These are phyloP conservation scores for Salix viminalis DNA, from an alignment of 345 rosid genomes.

Conservation along the genomic window DNA sequence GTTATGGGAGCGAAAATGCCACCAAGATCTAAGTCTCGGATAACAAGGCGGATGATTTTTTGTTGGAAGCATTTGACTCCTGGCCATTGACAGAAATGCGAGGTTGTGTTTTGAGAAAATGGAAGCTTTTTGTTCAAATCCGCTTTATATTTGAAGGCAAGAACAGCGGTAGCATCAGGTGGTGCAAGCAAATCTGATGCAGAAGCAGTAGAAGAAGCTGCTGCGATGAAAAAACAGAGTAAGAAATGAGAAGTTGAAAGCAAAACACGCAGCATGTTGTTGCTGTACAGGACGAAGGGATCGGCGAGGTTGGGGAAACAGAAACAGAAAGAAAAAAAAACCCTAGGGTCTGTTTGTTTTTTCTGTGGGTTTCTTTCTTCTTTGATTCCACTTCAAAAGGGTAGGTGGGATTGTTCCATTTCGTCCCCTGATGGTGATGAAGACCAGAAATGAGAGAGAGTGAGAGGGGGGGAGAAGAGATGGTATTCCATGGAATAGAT, in stretches of 20 bases:
- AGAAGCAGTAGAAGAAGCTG: background rate
- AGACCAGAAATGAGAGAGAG: background rate
- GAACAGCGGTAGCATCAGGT: slow-evolving; percentile 52
- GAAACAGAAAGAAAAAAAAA: background rate
- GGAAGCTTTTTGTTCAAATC: slow-evolving; percentile 45
- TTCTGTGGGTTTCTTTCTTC: background rate
- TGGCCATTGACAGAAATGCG: slow-evolving; percentile 57
- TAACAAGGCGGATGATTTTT: slow-evolving; percentile 56
- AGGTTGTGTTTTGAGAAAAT: slow-evolving; percentile 32
- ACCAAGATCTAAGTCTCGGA: slow-evolving; percentile 52
- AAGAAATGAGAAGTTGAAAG: slow-evolving; percentile 7
- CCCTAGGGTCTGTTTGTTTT: background rate
- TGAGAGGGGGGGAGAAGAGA: slow-evolving; percentile 6
- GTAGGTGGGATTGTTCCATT: background rate
- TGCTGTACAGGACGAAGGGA: background rate
- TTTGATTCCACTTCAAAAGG: background rate
- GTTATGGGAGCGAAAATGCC: slow-evolving; percentile 58
- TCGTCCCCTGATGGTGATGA: slow-evolving; percentile 2
- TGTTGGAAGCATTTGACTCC: slow-evolving; percentile 56
- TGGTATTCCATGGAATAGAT: slow-evolving; percentile 18
- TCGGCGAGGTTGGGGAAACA: background rate
- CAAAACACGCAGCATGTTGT: slow-evolving; percentile 17
- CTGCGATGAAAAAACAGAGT: background rate
- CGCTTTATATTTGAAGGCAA: slow-evolving; percentile 69
- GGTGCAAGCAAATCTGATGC: slow-evolving; percentile 12